Evolutionary conservation across 345 rosid species (phyloP).

Genomic region (Dipteronia dyeriana): DNA sequence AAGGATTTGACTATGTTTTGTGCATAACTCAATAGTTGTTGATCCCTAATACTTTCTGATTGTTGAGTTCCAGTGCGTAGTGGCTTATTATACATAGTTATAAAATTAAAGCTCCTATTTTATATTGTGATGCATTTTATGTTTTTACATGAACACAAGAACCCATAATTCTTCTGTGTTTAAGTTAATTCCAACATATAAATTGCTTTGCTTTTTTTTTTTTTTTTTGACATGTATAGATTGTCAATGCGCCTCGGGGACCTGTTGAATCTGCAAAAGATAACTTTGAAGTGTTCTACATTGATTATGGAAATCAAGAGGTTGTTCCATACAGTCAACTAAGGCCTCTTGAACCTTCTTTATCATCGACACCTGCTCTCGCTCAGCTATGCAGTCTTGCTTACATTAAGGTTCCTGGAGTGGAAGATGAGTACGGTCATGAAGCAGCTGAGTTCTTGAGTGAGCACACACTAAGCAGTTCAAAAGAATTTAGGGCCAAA

Average conservation of each 20-base stretch:
- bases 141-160: background rate
- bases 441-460: slow-evolving; percentile 88
- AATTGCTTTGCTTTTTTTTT: background rate
- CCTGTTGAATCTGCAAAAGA: slow-evolving; percentile 67
- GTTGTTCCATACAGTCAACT: slow-evolving; percentile 67
- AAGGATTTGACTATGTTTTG: no score
- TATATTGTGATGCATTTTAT: background rate
- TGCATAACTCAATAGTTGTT: background rate
- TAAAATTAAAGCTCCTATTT: background rate
- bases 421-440: slow-evolving; percentile 81
- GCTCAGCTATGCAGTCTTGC: slow-evolving; percentile 97
- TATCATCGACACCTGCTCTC: slow-evolving; percentile 71
- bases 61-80: background rate
- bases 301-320: slow-evolving; percentile 96
- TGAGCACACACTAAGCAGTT: slow-evolving; percentile 53
- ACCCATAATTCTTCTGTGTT: background rate
- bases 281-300: slow-evolving; percentile 90
- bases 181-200: background rate
- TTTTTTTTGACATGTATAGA: slow-evolving; percentile 37
- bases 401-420: slow-evolving; percentile 77
- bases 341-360: slow-evolving; percentile 76
- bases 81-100: slow-evolving; percentile 5
- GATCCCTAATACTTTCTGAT: background rate
- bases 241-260: slow-evolving; percentile 84
- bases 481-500: slow-evolving; percentile 72